Percentiles rank a stretch among this genome's conserved stretches.
Conservation (phyloP, 352 stramenopile genomes). For the Thalassiosira ordinaria region DNA sequence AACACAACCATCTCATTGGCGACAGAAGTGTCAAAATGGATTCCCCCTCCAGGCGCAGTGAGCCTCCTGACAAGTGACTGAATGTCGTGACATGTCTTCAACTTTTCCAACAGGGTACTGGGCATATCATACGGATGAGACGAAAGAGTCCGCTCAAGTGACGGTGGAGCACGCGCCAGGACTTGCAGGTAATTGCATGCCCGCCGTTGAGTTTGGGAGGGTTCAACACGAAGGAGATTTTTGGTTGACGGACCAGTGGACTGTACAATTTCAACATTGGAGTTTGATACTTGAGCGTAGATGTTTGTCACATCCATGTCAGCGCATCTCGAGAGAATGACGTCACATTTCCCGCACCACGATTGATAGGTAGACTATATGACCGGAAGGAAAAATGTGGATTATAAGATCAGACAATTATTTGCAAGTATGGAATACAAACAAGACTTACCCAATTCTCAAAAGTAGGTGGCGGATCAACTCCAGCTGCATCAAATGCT, state of each 20-base stretch:
- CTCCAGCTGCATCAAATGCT: slow-evolving; percentile 44
- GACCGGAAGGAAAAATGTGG: no score
- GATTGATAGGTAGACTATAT: slow-evolving; percentile 28
- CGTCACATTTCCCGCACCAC: slow-evolving; percentile 39
- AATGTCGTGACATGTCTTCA: slow-evolving; percentile 52
- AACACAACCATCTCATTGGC: slow-evolving; percentile 48
- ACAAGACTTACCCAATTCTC: slow-evolving; percentile 47
- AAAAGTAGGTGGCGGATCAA: slow-evolving; percentile 54
- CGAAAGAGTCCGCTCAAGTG: slow-evolving; percentile 30
- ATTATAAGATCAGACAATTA: no score
- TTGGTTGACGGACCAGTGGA: no score
- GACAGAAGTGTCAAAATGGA: slow-evolving; percentile 52
- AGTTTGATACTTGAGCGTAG: not conserved
- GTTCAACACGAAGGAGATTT: slow-evolving; percentile 1
- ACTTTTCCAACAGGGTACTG: slow-evolving; percentile 33
- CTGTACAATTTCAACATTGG: no score
- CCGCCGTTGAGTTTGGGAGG: slow-evolving; percentile 17
- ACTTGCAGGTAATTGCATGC: slow-evolving; percentile 36
- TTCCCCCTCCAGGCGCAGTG: no score
- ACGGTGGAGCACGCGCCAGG: slow-evolving; percentile 23
- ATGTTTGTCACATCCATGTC: no score
- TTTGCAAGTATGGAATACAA: slow-evolving; percentile 11
- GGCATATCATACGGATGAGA: slow-evolving; percentile 51
- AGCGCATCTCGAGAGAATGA: slow-evolving; percentile 30
- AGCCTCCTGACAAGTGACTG: slow-evolving; percentile 39